These are phyloP conservation scores for Solanum paucissectum DNA, from an alignment of 257 asterid species.

Conservation along the genomic window DNA sequence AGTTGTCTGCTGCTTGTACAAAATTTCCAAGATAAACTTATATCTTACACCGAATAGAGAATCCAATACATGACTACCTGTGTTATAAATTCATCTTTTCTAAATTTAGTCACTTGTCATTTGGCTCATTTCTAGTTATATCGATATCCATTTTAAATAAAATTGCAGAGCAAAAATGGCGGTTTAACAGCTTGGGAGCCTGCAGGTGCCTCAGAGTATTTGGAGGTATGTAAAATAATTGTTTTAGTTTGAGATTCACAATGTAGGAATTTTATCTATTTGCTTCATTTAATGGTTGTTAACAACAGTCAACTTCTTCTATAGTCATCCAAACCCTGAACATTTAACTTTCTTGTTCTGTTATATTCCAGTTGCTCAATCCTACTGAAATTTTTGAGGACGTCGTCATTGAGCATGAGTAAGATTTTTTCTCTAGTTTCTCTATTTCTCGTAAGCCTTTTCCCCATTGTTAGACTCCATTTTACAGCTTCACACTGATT, in stretches of 20 bases:
- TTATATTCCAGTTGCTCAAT: conserved; percentile 38
- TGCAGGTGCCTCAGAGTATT: conserved; percentile 72
- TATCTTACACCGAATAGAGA: not conserved
- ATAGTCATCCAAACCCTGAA: not conserved
- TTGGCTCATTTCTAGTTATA: not conserved
- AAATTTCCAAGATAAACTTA: not conserved
- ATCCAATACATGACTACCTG: not conserved
- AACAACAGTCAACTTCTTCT: not conserved
- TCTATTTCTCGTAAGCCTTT: not conserved
- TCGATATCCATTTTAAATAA: not conserved
- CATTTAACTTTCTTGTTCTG: not conserved
- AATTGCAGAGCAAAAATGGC: conserved; percentile 73
- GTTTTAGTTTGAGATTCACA: not conserved
- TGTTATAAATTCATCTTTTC: not conserved
- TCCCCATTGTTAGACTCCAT: not conserved
- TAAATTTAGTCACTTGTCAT: not conserved
- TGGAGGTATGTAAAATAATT: conserved; percentile 36
- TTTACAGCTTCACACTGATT: not conserved
- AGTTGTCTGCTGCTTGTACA: not conserved
- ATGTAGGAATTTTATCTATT: not conserved
- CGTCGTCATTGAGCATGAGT: conserved; percentile 62
- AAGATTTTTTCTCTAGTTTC: conserved; percentile 14
- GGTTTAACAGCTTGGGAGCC: conserved; percentile 97
- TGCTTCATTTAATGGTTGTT: not conserved
- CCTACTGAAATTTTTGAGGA: conserved; percentile 67